phyloP scores from a whole-genome alignment of 805 yeast genomes.

The Candida xyloterini region DNA sequence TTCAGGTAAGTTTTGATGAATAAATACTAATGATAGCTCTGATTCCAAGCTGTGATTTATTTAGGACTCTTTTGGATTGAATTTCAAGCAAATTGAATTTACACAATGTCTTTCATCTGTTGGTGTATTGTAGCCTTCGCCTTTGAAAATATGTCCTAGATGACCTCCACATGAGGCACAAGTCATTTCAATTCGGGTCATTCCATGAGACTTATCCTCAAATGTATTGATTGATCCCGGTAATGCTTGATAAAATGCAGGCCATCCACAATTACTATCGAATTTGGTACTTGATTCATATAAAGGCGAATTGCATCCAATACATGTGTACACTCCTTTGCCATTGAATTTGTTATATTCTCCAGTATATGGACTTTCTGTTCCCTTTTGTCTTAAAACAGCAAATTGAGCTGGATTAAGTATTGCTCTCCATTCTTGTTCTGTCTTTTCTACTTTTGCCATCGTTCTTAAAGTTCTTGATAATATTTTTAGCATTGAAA shows the following conservation, averaged over 20 bases:
- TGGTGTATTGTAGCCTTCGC: slow-evolving; percentile 87
- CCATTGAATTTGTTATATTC: slow-evolving; percentile 50
- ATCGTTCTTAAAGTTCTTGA: neutral
- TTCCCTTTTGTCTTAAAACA: slow-evolving; percentile 70
- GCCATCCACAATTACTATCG: slow-evolving; percentile 96
- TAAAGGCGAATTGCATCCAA: slow-evolving; percentile 77
- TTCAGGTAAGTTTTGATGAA: slow-evolving; percentile 14
- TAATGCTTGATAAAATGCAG: slow-evolving; percentile 87
- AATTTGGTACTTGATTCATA: slow-evolving; percentile 81
- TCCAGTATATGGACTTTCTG: slow-evolving; percentile 67
- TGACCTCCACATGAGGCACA: slow-evolving; percentile 91
- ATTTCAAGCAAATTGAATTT: slow-evolving; percentile 77
- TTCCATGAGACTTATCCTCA: slow-evolving; percentile 66
- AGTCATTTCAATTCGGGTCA: slow-evolving; percentile 84
- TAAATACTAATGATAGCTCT: slow-evolving; percentile 10
- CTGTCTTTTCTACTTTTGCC: slow-evolving; percentile 30
- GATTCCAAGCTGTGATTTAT: slow-evolving; percentile 12
- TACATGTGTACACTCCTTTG: slow-evolving; percentile 75
- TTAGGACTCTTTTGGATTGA: slow-evolving; percentile 27
- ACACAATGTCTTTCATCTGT: slow-evolving; percentile 95
- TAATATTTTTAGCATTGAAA: slow-evolving; percentile 2
- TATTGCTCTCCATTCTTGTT: slow-evolving; percentile 76
- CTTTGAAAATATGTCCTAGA: slow-evolving; percentile 90
- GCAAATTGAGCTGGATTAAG: slow-evolving; percentile 74
- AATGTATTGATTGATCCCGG: slow-evolving; percentile 70